Evolutionary conservation across 2,329 filamentous ascomycete genomes (phyloP), one percentile per base, ranked within the genome.

Genomic region (Diaporthe aspalathi): DNA sequence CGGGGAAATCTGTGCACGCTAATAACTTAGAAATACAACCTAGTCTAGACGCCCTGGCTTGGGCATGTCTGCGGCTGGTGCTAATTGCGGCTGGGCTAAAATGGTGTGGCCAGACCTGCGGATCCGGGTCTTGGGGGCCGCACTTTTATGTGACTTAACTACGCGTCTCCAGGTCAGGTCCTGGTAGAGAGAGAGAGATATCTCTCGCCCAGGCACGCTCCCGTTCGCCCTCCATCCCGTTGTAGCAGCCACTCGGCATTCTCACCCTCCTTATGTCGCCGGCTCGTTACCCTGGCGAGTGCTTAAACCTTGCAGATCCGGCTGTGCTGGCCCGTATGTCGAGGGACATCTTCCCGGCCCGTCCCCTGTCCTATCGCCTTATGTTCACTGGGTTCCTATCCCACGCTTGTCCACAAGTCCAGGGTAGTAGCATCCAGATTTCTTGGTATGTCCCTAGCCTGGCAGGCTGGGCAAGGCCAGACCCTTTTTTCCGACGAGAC

Each of bases 51-150:
- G n/a, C n/a, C n/a, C n/a, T n/a, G n/a, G n/a, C n/a, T n/a, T n/a
- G 32, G 32, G 32, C 5, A 9, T 5, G 32, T 5, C 32, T 35
- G 32, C 5, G 5, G 35, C 27, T 29, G 53, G 16, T 38, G 60
- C 60, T 50, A 38, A 35, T 45, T 38, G 27, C 60, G 60, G 45
- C 60, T 65, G 45, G 53, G 52, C 53, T 57, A 68, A 68, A 50
- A 49, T 50, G 54, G 67, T 35, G 56, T 68, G 43, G 40, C 5
- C 53, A 69, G 43, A 20, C n/a, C n/a, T 68, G 67, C 67, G 67
- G 67, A 69, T 69, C 67, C 67, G 67, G 45, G 60, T 27, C 60
- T 65, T 50, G n/a, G 45, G 54, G 35, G 57, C 57, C 57, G 20
- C 40, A 22, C 22, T 8, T n/a, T 11, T 49, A 38, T 38, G 35